Percentiles rank a stretch among this genome's conserved stretches.
These are phyloP conservation scores for Alliaria petiolata DNA, from an alignment of 345 rosid species.

Conservation along the genomic window DNA sequence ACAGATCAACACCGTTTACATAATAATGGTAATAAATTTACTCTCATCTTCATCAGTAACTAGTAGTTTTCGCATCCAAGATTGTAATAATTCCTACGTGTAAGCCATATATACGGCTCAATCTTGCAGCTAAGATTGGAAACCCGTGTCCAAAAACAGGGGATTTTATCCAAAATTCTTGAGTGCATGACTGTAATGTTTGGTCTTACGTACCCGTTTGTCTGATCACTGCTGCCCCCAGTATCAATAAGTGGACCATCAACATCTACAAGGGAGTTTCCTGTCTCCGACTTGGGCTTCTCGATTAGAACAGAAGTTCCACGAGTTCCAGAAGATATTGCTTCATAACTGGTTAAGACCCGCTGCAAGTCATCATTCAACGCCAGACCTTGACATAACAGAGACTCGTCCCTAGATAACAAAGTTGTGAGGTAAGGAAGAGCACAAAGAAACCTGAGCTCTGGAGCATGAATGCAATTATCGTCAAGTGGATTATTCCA, in stretches of 20 bases:
- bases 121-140: neutral
- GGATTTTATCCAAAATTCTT: neutral
- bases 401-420: constrained; percentile 82
- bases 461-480: neutral
- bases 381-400: constrained; percentile 85
- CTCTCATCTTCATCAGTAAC: constrained; percentile 3
- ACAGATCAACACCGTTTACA: neutral
- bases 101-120: neutral
- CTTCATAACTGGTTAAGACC: constrained; percentile 81
- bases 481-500: neutral
- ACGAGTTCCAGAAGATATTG: constrained; percentile 54
- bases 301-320: constrained; percentile 47
- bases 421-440: neutral
- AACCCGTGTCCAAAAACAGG: neutral
- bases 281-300: constrained; percentile 54
- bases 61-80: neutral
- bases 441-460: constrained; percentile 3
- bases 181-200: constrained; percentile 12
- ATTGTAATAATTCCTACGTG: neutral
- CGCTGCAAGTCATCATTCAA: constrained; percentile 98
- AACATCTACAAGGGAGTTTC: constrained; percentile 52
- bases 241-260: constrained; percentile 73
- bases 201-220: constrained; percentile 31
- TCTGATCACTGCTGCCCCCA: constrained; percentile 53
- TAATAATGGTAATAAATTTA: neutral